These are phyloP conservation scores for Colletotrichum higginsianum DNA, from an alignment of 2,329 filamentous ascomycete genomes.

Conservation along the genomic window DNA sequence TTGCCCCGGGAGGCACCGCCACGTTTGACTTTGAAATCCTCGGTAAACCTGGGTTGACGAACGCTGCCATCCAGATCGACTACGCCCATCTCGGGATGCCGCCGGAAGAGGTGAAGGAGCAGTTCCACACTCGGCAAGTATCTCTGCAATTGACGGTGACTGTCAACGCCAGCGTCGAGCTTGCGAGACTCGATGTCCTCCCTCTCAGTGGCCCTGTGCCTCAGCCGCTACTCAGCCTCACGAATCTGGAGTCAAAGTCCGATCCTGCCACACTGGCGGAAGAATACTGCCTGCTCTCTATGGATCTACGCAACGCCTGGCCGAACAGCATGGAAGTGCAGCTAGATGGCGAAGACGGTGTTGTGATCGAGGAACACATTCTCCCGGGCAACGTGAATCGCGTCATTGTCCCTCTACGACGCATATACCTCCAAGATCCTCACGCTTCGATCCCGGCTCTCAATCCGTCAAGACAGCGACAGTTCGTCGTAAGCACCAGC, in stretches of 20 bases:
- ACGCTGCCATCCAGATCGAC: constrained; percentile 85
- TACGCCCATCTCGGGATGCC: constrained; percentile 85
- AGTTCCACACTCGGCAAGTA: constrained; percentile 88
- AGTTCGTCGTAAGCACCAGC: constrained; percentile 89
- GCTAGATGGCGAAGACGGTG: constrained; percentile 68
- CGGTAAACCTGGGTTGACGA: constrained; percentile 87
- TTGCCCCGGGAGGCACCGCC: constrained; percentile 76
- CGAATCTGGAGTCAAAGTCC: constrained; percentile 54
- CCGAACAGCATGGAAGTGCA: constrained; percentile 81
- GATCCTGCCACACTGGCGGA: constrained; percentile 51
- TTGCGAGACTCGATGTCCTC: constrained; percentile 84
- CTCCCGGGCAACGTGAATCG: constrained; percentile 80
- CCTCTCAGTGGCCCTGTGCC: constrained; percentile 80
- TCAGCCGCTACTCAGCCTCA: constrained; percentile 68
- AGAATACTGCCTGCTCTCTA: constrained; percentile 82
- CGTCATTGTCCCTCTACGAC: constrained; percentile 81
- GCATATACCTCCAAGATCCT: constrained; percentile 82
- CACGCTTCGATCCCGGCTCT: constrained; percentile 84
- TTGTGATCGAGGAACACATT: constrained; percentile 69
- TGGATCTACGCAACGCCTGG: constrained; percentile 93
- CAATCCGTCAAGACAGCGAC: constrained; percentile 86
- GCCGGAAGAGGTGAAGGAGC: constrained; percentile 76
- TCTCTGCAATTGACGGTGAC: constrained; percentile 87
- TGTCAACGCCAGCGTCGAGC: constrained; percentile 91
- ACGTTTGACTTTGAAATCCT: constrained; percentile 88